A percentile compares a stretch with the other conserved stretches of the same genome.
These are phyloP conservation scores for Plasmodium gallinaceum DNA, from an alignment of 169 alveolate species.

Conservation along the genomic window DNA sequence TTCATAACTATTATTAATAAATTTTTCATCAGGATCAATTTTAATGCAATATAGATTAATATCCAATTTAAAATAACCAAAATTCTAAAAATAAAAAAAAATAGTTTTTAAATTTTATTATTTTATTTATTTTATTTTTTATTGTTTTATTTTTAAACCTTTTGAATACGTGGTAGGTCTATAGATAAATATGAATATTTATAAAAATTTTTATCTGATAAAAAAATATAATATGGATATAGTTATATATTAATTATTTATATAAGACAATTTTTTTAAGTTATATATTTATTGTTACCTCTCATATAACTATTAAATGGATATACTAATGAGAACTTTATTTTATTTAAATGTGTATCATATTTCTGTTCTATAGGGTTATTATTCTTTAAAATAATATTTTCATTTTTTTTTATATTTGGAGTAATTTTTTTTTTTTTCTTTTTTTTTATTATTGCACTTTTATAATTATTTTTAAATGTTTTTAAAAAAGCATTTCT, in stretches of 20 bases:
- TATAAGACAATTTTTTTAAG: no score
- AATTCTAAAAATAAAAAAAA: conserved; percentile 14
- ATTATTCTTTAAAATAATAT: not conserved
- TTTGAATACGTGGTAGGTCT: not conserved
- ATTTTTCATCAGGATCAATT: conserved; percentile 7
- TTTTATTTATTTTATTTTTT: not conserved
- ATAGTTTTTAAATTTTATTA: not conserved
- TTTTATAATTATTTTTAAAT: no score
- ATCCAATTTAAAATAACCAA: conserved; percentile 7
- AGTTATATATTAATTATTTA: no score
- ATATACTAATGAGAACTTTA: not conserved
- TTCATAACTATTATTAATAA: conserved; percentile 10
- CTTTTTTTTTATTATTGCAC: not conserved
- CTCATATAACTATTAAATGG: not conserved
- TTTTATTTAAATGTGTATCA: not conserved
- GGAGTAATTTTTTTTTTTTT: not conserved
- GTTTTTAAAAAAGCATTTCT: no score
- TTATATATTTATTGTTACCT: not conserved
- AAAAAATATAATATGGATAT: not conserved
- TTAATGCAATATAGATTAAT: conserved; percentile 20
- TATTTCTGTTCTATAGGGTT: not conserved
- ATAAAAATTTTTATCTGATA: not conserved
- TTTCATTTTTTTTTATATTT: not conserved
- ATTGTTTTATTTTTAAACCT: conserved; percentile 12
- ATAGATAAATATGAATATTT: not conserved